phyloP scores from a whole-genome alignment of 2,329 filamentous ascomycete species.

The Proliferodiscus dingleyae region DNA sequence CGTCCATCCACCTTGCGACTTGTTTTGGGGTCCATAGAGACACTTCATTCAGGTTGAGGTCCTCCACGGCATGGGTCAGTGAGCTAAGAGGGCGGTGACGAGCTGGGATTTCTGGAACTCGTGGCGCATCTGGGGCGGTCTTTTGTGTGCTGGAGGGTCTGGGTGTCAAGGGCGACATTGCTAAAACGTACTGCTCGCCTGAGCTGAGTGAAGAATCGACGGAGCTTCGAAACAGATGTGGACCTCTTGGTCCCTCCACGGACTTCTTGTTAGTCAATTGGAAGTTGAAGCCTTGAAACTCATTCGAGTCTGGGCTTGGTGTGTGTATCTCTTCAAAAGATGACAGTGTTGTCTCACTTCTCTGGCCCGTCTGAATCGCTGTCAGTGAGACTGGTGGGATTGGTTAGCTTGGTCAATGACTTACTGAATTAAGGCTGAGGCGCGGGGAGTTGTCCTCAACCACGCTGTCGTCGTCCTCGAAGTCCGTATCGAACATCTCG shows the following conservation, averaged over 20 bases:
- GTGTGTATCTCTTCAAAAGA: constrained; percentile 81
- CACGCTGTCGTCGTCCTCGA: constrained; percentile 53
- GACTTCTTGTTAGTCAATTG: constrained; percentile 53
- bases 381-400: constrained; percentile 16
- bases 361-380: constrained; percentile 54
- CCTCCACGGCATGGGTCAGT: constrained; percentile 51
- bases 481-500: constrained; percentile 73
- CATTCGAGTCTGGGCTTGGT: constrained; percentile 57
- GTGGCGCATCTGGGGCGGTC: constrained; percentile 18
- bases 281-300: constrained; percentile 57
- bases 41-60: constrained; percentile 56
- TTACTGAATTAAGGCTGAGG: constrained; percentile 66
- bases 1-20: constrained; percentile 82
- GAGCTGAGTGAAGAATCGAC: constrained; percentile 49
- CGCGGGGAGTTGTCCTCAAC: constrained; percentile 61
- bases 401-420: constrained; percentile 33
- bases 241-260: constrained; percentile 75
- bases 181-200: constrained; percentile 50
- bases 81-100: constrained; percentile 42
- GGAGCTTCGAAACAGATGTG: constrained; percentile 78
- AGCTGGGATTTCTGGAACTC: constrained; percentile 22
- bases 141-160: constrained; percentile 44
- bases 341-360: constrained; percentile 80
- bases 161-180: constrained; percentile 70
- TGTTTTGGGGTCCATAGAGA: constrained; percentile 67